A percentile compares a stretch with the other conserved stretches of the same genome.
Conservation (phyloP, 2,329 filamentous ascomycete genomes). For the Lecanicillium sp. region DNA sequence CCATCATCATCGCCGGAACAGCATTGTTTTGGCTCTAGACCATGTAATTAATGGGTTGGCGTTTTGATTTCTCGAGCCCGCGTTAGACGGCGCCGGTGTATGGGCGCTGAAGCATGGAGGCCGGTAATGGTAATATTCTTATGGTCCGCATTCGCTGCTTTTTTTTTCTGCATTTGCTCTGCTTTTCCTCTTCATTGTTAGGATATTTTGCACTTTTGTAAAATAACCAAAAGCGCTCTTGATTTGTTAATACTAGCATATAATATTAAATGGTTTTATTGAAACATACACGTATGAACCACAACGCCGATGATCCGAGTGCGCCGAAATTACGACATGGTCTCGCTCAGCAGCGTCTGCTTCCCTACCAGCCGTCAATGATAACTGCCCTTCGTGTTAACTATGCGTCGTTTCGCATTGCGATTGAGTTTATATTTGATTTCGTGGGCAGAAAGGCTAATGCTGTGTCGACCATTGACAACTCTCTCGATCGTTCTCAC, state of each 20-base stretch:
- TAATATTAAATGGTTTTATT: conserved; percentile 3
- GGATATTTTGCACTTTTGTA: background rate
- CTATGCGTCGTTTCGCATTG: too few relatives aligned
- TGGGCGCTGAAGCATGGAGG: background rate
- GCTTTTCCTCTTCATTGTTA: background rate
- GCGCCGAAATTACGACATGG: too few relatives aligned
- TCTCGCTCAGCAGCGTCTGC: too few relatives aligned
- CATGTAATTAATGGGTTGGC: background rate
- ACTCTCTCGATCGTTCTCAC: too few relatives aligned
- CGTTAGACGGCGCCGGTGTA: background rate
- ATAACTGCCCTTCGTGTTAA: too few relatives aligned
- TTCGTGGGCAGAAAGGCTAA: too few relatives aligned
- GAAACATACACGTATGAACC: too few relatives aligned
- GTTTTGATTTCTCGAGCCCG: background rate
- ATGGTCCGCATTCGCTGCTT: background rate
- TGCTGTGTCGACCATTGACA: too few relatives aligned
- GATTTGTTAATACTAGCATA: background rate
- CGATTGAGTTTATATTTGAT: too few relatives aligned
- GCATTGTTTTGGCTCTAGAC: conserved; percentile 31
- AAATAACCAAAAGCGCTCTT: background rate
- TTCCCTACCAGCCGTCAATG: too few relatives aligned
- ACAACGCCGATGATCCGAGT: too few relatives aligned
- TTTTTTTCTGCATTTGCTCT: background rate
- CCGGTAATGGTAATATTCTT: conserved; percentile 8
- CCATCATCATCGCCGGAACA: conserved; percentile 31